Percentiles rank a stretch among this genome's conserved stretches.
Evolutionary conservation across 1,139 yeast genomes (phyloP).

Genomic region (Suhomyces bolitotheri): DNA sequence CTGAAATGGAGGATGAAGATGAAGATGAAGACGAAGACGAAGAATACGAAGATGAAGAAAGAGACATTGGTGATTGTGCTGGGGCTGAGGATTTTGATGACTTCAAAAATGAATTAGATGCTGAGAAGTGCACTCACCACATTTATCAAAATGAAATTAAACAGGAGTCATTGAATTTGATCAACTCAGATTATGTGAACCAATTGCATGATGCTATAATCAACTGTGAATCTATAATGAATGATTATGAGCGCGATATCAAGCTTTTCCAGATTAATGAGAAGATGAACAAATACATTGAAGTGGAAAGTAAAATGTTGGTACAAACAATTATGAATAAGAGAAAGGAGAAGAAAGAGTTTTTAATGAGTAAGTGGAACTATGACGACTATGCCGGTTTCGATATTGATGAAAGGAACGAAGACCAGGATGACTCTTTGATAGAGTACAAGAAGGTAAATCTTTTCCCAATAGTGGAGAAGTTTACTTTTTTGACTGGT

Average conservation of each 20-base stretch:
- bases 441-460: conserved; percentile 60
- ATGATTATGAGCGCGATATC: conserved; percentile 43
- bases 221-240: conserved; percentile 37
- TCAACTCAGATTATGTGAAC: conserved; percentile 18
- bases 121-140: conserved; percentile 6
- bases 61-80: conserved; percentile 20
- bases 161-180: conserved; percentile 3
- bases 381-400: conserved; percentile 62
- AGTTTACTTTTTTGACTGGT: conserved; percentile 73
- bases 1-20: conserved; percentile 31
- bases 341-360: conserved; percentile 34
- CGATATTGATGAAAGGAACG: conserved; percentile 50
- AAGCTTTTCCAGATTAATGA: conserved; percentile 41
- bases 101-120: conserved; percentile 14
- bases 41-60: conserved; percentile 25
- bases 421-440: conserved; percentile 50
- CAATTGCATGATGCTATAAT: conserved; percentile 37
- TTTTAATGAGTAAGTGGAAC: conserved; percentile 40
- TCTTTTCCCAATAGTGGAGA: conserved; percentile 87
- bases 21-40: conserved; percentile 27
- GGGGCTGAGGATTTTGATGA: conserved; percentile 18
- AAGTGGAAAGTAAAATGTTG: conserved; percentile 36
- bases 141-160: conserved; percentile 2
- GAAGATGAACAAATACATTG: conserved; percentile 33
- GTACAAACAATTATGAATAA: conserved; percentile 34